A percentile compares a stretch with the other conserved stretches of the same genome.
Evolutionary conservation across 768 basidiomycete species (phyloP).

Genomic region (Pleurotus tuoliensis): DNA sequence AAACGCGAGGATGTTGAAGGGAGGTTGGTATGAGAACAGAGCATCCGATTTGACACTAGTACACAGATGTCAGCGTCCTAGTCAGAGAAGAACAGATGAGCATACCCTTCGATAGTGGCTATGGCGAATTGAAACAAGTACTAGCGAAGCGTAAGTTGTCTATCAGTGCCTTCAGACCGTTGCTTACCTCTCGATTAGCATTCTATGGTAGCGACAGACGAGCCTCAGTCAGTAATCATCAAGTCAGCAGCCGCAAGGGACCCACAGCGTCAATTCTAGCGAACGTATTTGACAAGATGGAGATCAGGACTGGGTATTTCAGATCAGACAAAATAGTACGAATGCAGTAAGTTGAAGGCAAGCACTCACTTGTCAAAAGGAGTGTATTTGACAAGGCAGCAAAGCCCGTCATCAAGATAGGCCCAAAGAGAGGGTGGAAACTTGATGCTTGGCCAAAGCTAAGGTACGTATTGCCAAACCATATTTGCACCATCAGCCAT

Average conservation of each 20-base stretch:
- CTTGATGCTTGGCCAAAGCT: slow-evolving; percentile 52
- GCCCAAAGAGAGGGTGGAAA: slow-evolving; percentile 70
- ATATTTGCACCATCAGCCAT: slow-evolving; percentile 85
- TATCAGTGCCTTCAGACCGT: slow-evolving; percentile 18
- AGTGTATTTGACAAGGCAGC: slow-evolving; percentile 78
- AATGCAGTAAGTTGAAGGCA: background rate
- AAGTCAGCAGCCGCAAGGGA: slow-evolving; percentile 2
- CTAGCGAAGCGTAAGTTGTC: slow-evolving; percentile 44
- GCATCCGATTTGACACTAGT: slow-evolving; percentile 82
- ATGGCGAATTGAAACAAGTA: slow-evolving; percentile 87
- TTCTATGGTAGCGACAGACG: slow-evolving; percentile 24
- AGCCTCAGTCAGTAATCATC: background rate
- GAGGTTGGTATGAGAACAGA: slow-evolving; percentile 88
- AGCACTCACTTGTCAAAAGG: slow-evolving; percentile 69
- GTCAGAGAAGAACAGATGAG: background rate
- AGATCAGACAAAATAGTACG: background rate
- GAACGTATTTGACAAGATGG: slow-evolving; percentile 87
- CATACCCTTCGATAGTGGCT: slow-evolving; percentile 82
- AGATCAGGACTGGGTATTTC: slow-evolving; percentile 63
- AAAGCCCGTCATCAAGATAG: slow-evolving; percentile 75
- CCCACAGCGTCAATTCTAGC: slow-evolving; percentile 69
- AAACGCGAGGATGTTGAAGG: slow-evolving; percentile 84
- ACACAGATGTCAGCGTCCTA: slow-evolving; percentile 7
- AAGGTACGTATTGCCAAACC: slow-evolving; percentile 78
- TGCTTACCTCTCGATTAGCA: slow-evolving; percentile 42